phyloP scores from a whole-genome alignment of 352 stramenopile species.

The Phytophthora boehmeriae region DNA sequence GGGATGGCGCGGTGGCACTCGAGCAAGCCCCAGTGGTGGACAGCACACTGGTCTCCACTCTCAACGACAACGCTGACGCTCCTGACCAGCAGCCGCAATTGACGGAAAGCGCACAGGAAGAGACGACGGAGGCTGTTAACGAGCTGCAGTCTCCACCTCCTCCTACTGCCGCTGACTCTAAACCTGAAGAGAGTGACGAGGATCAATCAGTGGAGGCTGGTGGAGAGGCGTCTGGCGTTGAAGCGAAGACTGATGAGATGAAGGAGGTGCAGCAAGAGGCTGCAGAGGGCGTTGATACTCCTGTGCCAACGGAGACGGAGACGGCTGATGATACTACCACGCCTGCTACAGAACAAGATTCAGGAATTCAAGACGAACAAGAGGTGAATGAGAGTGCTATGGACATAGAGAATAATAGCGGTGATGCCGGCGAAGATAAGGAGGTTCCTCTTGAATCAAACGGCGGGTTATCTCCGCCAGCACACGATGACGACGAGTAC shows the following conservation, averaged over 20 bases:
- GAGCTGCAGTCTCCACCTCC: background rate
- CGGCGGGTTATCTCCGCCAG: background rate
- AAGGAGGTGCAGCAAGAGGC: background rate
- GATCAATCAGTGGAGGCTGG: background rate
- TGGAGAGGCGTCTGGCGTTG: background rate
- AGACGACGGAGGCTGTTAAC: background rate
- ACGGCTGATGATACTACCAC: no score
- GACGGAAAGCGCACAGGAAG: background rate
- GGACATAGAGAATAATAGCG: background rate
- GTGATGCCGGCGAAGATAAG: conserved; percentile 7
- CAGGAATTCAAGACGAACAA: background rate
- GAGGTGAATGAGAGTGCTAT: background rate
- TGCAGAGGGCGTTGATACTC: background rate
- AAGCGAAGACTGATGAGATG: background rate
- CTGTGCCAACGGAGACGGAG: no score
- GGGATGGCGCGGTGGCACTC: background rate
- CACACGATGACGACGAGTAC: conserved; percentile 31
- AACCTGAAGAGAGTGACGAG: background rate
- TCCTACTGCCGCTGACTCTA: background rate
- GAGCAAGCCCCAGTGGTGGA: conserved; percentile 3
- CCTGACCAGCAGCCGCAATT: background rate
- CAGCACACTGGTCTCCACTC: background rate
- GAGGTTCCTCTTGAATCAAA: background rate
- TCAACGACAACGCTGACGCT: background rate
- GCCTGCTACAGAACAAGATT: no score